These are phyloP conservation scores for Starmerella tilneyi DNA, from an alignment of 805 yeast genomes.

Conservation along the genomic window DNA sequence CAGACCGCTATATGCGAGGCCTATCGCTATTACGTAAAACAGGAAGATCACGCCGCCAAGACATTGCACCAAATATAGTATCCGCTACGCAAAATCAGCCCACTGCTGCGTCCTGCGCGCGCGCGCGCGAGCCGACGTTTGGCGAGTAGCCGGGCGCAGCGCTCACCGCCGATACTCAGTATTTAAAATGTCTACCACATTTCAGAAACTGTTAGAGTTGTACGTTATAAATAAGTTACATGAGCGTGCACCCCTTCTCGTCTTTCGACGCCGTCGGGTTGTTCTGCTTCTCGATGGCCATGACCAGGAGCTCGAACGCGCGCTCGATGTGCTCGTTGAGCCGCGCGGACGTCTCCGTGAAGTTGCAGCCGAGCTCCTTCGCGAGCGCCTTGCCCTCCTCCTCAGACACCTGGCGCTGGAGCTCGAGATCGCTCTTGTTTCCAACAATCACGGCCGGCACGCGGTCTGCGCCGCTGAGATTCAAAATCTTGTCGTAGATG, in stretches of 20 bases:
- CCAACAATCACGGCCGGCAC: conserved; percentile 77
- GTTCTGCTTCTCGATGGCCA: conserved; percentile 53
- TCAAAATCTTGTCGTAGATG: conserved; percentile 74
- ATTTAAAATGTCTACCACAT: background rate
- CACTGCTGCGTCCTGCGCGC: too few species aligned
- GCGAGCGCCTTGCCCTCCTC: conserved; percentile 57
- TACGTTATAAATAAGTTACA: conserved; percentile 26
- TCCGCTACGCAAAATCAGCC: too few species aligned
- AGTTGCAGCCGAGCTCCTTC: conserved; percentile 54
- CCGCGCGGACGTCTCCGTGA: conserved; percentile 76
- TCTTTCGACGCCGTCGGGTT: conserved; percentile 39
- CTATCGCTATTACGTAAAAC: too few species aligned
- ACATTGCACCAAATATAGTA: too few species aligned
- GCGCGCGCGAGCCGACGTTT: too few species aligned
- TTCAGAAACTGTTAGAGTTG: background rate
- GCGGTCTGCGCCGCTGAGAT: conserved; percentile 46
- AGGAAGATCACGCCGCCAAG: too few species aligned
- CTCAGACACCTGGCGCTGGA: conserved; percentile 48
- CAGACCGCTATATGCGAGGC: too few species aligned
- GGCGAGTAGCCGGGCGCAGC: background rate
- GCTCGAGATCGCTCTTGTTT: conserved; percentile 60
- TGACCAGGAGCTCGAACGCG: conserved; percentile 51
- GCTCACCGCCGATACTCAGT: background rate
- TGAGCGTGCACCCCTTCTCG: conserved; percentile 44
- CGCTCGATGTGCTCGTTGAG: conserved; percentile 57